Evolutionary conservation across 805 yeast species (phyloP).

Genomic region (Zygoascus bituminiphila): DNA sequence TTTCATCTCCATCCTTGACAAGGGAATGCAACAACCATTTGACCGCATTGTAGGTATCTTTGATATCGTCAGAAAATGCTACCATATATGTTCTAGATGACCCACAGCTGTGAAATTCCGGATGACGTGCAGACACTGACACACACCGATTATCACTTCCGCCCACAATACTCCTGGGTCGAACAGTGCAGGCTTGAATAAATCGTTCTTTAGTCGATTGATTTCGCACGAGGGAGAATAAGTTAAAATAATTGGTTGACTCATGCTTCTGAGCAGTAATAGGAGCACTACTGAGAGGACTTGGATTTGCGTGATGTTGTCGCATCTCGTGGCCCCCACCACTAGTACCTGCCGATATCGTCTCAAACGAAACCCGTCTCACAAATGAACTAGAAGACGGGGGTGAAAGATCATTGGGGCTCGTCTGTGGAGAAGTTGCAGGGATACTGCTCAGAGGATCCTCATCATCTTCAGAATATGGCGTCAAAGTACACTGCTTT

Average conservation of each 20-base stretch:
- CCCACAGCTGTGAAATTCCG: constrained; percentile 4
- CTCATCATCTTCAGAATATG: not conserved
- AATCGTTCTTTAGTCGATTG: not conserved
- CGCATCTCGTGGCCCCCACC: not conserved
- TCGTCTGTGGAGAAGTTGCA: no score
- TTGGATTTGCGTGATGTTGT: not conserved
- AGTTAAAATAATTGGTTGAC: no score
- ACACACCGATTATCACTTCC: not conserved
- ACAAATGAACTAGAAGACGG: not conserved
- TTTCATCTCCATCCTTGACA: constrained; percentile 19
- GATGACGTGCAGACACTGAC: constrained; percentile 17
- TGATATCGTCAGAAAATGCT: constrained; percentile 11
- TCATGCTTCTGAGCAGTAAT: not conserved
- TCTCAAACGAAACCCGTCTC: not conserved
- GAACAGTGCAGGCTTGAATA: not conserved
- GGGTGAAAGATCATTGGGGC: not conserved
- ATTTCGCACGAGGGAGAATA: not conserved
- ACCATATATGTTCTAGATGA: constrained; percentile 17
- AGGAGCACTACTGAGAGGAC: not conserved
- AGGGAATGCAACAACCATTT: constrained; percentile 15
- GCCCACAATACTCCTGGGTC: not conserved
- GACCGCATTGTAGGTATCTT: constrained; percentile 13
- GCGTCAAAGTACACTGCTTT: not conserved
- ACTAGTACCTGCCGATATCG: not conserved
- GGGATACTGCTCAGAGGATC: not conserved